phyloP scores from a whole-genome alignment of 2,329 filamentous ascomycete genomes.

The Sclerotinia borealis region DNA sequence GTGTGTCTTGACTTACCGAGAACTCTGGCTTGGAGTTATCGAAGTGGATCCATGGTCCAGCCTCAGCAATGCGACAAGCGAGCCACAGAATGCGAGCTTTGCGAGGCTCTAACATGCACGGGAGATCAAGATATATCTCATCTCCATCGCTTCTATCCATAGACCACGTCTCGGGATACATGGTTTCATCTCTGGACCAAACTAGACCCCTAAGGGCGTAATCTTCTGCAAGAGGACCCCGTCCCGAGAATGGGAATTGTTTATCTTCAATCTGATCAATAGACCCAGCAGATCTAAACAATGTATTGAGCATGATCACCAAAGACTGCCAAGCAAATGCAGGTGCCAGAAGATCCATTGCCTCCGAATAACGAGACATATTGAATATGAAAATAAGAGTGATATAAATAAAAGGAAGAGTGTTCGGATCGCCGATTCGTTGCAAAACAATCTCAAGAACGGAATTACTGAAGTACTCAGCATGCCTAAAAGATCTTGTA shows the following conservation, averaged over 20 bases:
- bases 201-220: too few species aligned
- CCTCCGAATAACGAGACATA: constrained; percentile 16
- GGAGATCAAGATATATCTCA: constrained; percentile 25
- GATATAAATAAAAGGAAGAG: constrained; percentile 22
- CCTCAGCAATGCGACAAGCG: constrained; percentile 15
- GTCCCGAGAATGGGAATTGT: constrained; percentile 20
- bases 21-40: constrained; percentile 9
- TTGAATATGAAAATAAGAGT: constrained; percentile 21
- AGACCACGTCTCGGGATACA: too few species aligned
- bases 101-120: constrained; percentile 25
- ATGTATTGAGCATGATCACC: constrained; percentile 18
- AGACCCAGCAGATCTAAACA: constrained; percentile 10
- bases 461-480: constrained; percentile 14
- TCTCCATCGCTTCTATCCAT: constrained; percentile 25
- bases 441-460: constrained; percentile 18
- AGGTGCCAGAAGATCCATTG: constrained; percentile 16
- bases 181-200: too few species aligned
- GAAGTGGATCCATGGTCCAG: constrained; percentile 8
- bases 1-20: too few species aligned
- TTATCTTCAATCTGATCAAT: constrained; percentile 15
- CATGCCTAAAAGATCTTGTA: constrained; percentile 18
- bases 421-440: constrained; percentile 23
- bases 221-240: too few species aligned
- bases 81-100: constrained; percentile 26
- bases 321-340: constrained; percentile 22